Conservation (phyloP, 2,329 filamentous ascomycete genomes). For the Harringtonia aguacate region DNA sequence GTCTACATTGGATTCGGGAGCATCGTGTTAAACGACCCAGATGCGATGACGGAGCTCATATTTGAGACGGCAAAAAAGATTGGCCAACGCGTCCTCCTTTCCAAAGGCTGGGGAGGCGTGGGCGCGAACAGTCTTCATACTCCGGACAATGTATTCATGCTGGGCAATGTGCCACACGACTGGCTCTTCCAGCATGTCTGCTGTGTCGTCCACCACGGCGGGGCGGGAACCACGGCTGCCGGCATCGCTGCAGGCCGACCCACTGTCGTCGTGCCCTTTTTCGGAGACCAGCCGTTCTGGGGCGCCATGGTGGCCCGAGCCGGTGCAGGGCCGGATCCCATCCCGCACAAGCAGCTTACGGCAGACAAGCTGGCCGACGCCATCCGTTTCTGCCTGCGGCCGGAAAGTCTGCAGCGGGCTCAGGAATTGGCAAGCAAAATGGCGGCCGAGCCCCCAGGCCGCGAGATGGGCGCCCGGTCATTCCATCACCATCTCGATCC, state of each 20-base stretch:
- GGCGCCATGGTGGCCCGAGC: conserved; percentile 64
- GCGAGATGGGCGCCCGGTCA: conserved; percentile 51
- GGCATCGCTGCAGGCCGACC: conserved; percentile 74
- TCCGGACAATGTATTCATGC: conserved; percentile 71
- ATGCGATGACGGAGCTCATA: conserved; percentile 58
- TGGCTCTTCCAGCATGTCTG: conserved; percentile 79
- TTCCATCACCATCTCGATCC: conserved; percentile 61
- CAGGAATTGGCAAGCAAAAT: conserved; percentile 32
- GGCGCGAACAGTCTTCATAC: conserved; percentile 50
- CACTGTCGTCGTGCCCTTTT: conserved; percentile 78
- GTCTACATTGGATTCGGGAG: conserved; percentile 79
- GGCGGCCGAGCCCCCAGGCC: conserved; percentile 45
- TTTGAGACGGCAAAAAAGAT: conserved; percentile 58
- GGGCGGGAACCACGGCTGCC: conserved; percentile 78
- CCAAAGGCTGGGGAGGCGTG: conserved; percentile 80
- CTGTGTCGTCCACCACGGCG: conserved; percentile 77
- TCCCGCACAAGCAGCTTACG: conserved; percentile 58
- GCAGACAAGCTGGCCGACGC: conserved; percentile 54
- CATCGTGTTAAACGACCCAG: conserved; percentile 69
- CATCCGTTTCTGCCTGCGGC: conserved; percentile 43
- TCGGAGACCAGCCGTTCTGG: conserved; percentile 79
- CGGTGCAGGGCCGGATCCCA: conserved; percentile 60
- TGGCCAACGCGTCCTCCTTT: conserved; percentile 51
- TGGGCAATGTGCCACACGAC: conserved; percentile 79
- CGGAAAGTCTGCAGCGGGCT: background rate